Evolutionary conservation across 2,329 filamentous ascomycete genomes (phyloP), one percentile per base, ranked within the genome.

Genomic region (Hymenoscyphus salicellus): DNA sequence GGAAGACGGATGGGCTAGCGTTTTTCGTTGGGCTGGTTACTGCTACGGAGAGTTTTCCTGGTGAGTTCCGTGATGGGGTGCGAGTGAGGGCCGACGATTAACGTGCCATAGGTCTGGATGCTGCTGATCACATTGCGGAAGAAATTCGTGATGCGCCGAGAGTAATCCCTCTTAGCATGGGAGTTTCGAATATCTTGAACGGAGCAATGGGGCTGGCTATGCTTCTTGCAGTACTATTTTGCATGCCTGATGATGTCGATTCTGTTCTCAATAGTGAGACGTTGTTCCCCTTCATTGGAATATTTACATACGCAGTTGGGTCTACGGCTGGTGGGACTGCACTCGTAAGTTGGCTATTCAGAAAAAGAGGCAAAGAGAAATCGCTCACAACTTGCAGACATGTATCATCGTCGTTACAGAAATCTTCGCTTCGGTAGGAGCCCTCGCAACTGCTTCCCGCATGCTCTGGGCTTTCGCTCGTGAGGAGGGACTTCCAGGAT

Each of bases 131-230:
- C 23, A 49, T 49, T 23, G 65, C 65, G 11, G 65, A 66, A 43
- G 65, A 66, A 32, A 64, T 66, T 11, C 36, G 62, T 1, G 23
- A 58, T 17, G 65, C 65, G 1, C 17, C 55, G 3, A 33, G 16
- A 26, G 65, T 66, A 7, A 66, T 64, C 32, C 65, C 65, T 14
- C 32, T 43, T 2, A 64, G 62, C 33, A 64, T 66, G 23, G 32
- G 49, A n/a, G 28, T 46, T 10, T 66, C 65, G 8, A 56, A 41
- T 10, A 28, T 49, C 4, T 20, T 65, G n/a, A 65, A 66, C 52
- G 63, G 63, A n/a, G 32, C 30, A 5, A 33, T 66, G 17, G 65
- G 65, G 5, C 63, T 65, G 33, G 58, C 32, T 4, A 66, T 66
- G 46, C 30, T 66, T n/a, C 38, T 66, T 26, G 60, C 65, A 7